Evolutionary conservation across 202 grass and related monocot species (phyloP), one percentile per base, ranked within the genome.

Genomic region (Schoenoplectus triqueter): DNA sequence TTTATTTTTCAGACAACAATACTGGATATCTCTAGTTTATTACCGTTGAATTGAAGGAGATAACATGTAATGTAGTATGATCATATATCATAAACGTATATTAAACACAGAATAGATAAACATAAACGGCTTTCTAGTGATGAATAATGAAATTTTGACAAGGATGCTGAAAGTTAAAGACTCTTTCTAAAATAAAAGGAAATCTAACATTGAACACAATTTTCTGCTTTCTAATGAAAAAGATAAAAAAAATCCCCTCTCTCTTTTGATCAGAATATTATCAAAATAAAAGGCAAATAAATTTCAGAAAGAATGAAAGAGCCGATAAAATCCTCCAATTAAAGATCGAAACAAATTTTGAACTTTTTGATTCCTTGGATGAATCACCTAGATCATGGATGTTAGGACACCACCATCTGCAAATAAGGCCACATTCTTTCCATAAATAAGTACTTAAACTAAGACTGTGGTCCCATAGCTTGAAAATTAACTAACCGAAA

Each of bases 361-460:
- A 55, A 55, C 31, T 19, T 75, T 14, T 14, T 75, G 9, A 55
- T 75, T 74, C 46, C 48, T 74, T 54, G 7, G 20, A 78, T 78
- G 21, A 82, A 59, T 48, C 46, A 82, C 61, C 13, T 80, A 80
- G 15, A 63, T 63, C 22, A 80, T 80, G 14, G 15, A 61, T 80
- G 5, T 42, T 54, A 31, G 56, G 15, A 62, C 31, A 21, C 52
- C 17, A 45, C 14, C 15, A 10, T 18, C 22, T 80, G 42, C 50
- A 55, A 60, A 80, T 63, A 64, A 80, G 64, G 6, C 59, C 31
- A 31, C 31, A 31, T 31, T 31, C 31, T 31, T 31, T 31, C 31
- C 31, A 31, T 31, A 31, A 80, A n/a, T 1, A 82, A 66, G 10
- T n/a, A 50, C 31, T 82, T 3, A 18, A 80, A 13, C 59, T 50